Evolutionary conservation across 2,329 filamentous ascomycete species (phyloP).

Genomic region (Xylariaceae sp.): DNA sequence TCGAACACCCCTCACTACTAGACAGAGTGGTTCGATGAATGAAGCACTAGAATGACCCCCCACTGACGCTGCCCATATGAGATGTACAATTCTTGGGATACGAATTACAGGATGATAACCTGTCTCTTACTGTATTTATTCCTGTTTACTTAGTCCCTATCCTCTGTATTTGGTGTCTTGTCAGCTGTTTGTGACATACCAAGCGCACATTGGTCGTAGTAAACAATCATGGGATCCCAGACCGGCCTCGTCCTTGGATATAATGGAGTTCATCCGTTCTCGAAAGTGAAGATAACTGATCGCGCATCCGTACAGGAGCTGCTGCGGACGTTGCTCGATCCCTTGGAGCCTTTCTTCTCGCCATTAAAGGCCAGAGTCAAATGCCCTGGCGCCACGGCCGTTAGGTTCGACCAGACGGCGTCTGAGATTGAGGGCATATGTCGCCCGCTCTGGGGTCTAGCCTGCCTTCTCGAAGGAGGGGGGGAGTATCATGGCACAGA

Average conservation of each 20-base stretch:
- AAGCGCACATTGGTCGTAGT: not conserved
- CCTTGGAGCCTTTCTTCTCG: slow-evolving; percentile 75
- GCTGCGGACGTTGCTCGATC: slow-evolving; percentile 69
- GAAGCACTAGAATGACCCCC: slow-evolving; percentile 6
- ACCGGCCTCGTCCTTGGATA: slow-evolving; percentile 57
- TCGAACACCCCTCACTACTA: slow-evolving; percentile 35
- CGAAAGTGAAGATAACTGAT: slow-evolving; percentile 55
- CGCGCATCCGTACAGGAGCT: slow-evolving; percentile 65
- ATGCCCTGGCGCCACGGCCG: slow-evolving; percentile 72
- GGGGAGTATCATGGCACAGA: slow-evolving; percentile 67
- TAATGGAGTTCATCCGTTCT: slow-evolving; percentile 60
- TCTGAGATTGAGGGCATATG: slow-evolving; percentile 79
- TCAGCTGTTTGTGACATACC: too few species aligned
- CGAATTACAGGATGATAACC: not conserved
- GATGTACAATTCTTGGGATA: slow-evolving; percentile 6
- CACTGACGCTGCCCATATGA: slow-evolving; percentile 13
- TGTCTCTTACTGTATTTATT: slow-evolving; percentile 4
- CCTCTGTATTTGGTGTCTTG: too few species aligned
- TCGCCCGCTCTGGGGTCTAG: slow-evolving; percentile 77
- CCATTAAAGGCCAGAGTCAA: slow-evolving; percentile 68
- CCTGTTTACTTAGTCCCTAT: too few species aligned
- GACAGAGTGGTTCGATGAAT: slow-evolving; percentile 2
- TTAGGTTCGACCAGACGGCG: slow-evolving; percentile 77
- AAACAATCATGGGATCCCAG: slow-evolving; percentile 36
- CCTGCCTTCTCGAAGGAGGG: slow-evolving; percentile 71